phyloP scores from a whole-genome alignment of 2,329 filamentous ascomycete species.

The Penicillium hesseltinei region DNA sequence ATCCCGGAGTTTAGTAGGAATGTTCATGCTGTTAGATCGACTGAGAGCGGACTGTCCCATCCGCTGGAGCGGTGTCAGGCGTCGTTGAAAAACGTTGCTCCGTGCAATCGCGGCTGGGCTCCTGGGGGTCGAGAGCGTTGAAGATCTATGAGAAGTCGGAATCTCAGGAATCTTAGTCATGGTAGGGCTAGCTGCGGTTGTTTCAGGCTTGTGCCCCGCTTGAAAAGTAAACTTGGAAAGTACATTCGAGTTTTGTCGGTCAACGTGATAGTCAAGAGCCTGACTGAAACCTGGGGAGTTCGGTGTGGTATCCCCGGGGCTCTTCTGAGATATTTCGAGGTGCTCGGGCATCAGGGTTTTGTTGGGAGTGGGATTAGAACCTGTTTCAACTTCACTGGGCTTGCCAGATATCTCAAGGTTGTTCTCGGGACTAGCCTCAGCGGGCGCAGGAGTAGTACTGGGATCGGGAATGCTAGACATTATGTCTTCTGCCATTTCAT shows the following conservation, averaged over 20 bases:
- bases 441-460: slow-evolving; percentile 1
- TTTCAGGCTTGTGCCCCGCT: slow-evolving; percentile 7
- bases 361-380: neutral
- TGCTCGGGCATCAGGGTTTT: neutral
- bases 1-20: slow-evolving; percentile 18
- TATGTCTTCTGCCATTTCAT: slow-evolving; percentile 52
- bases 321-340: neutral
- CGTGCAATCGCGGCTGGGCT: slow-evolving; percentile 14
- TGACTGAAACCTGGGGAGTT: slow-evolving; percentile 27
- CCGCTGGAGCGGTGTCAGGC: slow-evolving; percentile 43
- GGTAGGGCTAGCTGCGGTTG: slow-evolving; percentile 1
- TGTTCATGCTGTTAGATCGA: slow-evolving; percentile 39
- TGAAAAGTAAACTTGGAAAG: slow-evolving; percentile 39
- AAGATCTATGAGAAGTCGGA: slow-evolving; percentile 3
- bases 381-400: neutral
- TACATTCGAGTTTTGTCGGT: slow-evolving; percentile 36
- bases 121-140: slow-evolving; percentile 8
- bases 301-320: slow-evolving; percentile 13
- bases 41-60: slow-evolving; percentile 41
- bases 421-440: neutral
- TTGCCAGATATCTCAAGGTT: neutral
- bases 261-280: slow-evolving; percentile 38
- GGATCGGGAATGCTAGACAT: slow-evolving; percentile 48
- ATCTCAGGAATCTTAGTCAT: slow-evolving; percentile 15
- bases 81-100: slow-evolving; percentile 13